phyloP scores from a whole-genome alignment of 805 yeast species.

The Wilhelminamyces savonicus region DNA sequence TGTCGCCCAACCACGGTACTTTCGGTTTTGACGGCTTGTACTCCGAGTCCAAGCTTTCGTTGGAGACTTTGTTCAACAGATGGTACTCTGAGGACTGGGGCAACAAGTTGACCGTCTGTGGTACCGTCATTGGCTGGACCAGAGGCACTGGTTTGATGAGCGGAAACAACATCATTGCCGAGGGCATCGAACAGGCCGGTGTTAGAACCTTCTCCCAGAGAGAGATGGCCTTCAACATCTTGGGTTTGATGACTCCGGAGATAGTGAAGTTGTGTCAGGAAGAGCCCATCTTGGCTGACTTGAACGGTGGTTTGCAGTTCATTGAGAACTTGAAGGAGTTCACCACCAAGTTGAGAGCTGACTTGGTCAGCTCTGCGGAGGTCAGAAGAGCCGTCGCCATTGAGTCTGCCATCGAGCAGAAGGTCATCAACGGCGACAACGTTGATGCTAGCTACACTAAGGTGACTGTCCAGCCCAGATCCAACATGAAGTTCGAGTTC shows the following conservation, averaged over 20 bases:
- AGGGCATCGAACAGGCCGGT: constrained; percentile 92
- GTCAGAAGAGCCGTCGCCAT: constrained; percentile 92
- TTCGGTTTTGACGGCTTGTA: constrained; percentile 98
- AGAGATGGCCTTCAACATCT: constrained; percentile 98
- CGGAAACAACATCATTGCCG: constrained; percentile 95
- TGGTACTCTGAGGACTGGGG: constrained; percentile 99
- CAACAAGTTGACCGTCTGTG: constrained; percentile 88
- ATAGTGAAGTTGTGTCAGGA: constrained; percentile 83
- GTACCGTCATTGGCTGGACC: constrained; percentile 99
- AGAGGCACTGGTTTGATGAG: constrained; percentile 99
- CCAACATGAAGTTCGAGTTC: constrained; percentile 91
- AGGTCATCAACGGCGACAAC: constrained; percentile 76
- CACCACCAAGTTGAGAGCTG: constrained; percentile 73
- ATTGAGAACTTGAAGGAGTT: constrained; percentile 86
- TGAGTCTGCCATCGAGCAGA: constrained; percentile 85
- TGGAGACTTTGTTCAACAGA: constrained; percentile 96
- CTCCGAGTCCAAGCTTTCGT: constrained; percentile 92
- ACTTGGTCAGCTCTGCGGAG: constrained; percentile 76
- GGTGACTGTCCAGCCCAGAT: constrained; percentile 82
- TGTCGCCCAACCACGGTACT: constrained; percentile 98
- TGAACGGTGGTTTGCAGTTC: constrained; percentile 97
- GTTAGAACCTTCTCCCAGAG: constrained; percentile 97
- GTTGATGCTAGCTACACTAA: constrained; percentile 82
- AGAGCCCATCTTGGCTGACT: constrained; percentile 94
- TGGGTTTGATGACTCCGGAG: constrained; percentile 88